Base-by-base conservation (phyloP, 768 basidiomycete species). In the Tubosaeta sp. region DNA sequence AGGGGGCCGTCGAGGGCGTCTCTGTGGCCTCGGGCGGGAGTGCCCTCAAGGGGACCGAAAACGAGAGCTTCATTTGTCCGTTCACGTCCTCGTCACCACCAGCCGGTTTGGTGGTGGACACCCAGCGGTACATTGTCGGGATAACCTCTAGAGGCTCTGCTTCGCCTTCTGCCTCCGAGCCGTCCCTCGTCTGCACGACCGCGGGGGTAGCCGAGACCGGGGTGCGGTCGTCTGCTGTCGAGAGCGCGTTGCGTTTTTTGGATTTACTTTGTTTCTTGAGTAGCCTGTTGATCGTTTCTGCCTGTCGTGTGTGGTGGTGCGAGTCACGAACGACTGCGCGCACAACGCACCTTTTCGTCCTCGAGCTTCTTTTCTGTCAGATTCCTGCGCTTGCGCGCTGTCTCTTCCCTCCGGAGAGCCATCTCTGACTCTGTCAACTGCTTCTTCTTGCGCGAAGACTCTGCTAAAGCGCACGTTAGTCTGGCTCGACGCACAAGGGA, bases 261-360 rank as follows among this genome's bases (percentile, higher is more conserved):
- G 86, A 76, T 10, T 84, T 79, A 16, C 84, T 83, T 62, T 90
- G 89, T 67, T 92, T 93, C 66, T 90, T 90, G 45, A 94, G 78
- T 13, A 94, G 76, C 24, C 91, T 84, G 59, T 92, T 92, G 66
- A 94, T 93, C 0, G 91, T 93, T 60, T 93, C 91, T 21, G 82
- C 82, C 87, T 91, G 58, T 18, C 11, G n/a, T 18, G 12, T 4
- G 24, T 44, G 12, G 6, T 3, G 4, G n/a, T 8, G 45, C 13
- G 22, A 3, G 24, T 18, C 24, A 5, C 4, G 25, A 11, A 31
- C 25, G 13, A 6, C 16, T 6, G 12, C 8, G 8, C 24, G 4
- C 1, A 10, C 5, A 13, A 57, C 64, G 46, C 48, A 84, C 90
- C 80, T 89, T 90, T 68, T 91, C 90, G 51, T 91, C 88, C 62